A percentile compares a stretch with the other conserved stretches of the same genome.
Evolutionary conservation across 169 alveolate genomes (phyloP).

Genomic region (Plasmodium malariae): DNA sequence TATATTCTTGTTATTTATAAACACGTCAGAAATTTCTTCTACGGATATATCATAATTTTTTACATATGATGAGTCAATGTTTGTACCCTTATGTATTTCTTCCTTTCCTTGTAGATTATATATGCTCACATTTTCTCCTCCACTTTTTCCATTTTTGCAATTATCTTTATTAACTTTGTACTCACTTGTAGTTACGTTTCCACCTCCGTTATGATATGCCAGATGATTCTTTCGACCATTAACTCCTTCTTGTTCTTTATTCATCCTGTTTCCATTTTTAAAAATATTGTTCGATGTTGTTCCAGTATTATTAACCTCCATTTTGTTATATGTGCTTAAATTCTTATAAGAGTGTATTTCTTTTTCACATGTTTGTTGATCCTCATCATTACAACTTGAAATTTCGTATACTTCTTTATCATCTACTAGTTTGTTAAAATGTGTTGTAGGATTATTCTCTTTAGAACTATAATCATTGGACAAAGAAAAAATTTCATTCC

Average conservation of each 20-base stretch:
- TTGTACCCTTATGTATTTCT: not conserved
- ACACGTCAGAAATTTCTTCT: not conserved
- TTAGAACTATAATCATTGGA: too few relatives aligned
- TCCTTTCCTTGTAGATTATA: not conserved
- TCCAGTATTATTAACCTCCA: too few relatives aligned
- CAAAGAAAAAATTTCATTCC: too few relatives aligned
- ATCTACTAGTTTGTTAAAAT: conserved; percentile 6
- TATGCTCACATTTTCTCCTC: not conserved
- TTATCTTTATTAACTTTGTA: not conserved
- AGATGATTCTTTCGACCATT: too few relatives aligned
- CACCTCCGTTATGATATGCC: not conserved
- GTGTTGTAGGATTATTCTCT: not conserved
- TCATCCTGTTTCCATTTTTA: too few relatives aligned
- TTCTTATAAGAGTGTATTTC: not conserved
- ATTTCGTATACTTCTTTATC: not conserved
- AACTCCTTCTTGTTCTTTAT: too few relatives aligned
- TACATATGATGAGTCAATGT: not conserved
- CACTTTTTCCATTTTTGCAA: not conserved
- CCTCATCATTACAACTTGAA: conserved; percentile 13
- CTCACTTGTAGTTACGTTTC: not conserved
- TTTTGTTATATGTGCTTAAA: too few relatives aligned
- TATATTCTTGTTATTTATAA: not conserved
- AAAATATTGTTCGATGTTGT: too few relatives aligned
- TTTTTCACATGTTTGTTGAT: not conserved
- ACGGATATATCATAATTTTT: not conserved